A percentile compares a stretch with the other conserved stretches of the same genome.
phyloP scores from a whole-genome alignment of 176 grass and related monocot genomes.

The Phoenix dactylifera region DNA sequence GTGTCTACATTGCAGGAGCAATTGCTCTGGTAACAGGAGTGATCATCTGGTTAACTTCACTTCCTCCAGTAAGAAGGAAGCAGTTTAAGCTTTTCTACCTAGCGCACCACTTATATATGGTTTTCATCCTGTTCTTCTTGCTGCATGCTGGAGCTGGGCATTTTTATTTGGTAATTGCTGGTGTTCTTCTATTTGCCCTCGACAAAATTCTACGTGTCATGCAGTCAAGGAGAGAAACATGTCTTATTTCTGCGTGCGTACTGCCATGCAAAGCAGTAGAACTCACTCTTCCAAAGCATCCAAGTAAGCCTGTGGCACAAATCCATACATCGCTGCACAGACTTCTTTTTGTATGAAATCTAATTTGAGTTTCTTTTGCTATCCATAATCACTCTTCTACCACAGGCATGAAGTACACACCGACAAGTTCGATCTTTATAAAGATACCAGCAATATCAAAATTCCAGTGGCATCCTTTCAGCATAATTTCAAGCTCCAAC shows the following conservation, averaged over 20 bases:
- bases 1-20: slow-evolving; percentile 37
- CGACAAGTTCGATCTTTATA: slow-evolving; percentile 34
- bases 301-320: slow-evolving; percentile 6
- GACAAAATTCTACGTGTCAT: slow-evolving; percentile 31
- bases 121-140: slow-evolving; percentile 42
- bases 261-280: slow-evolving; percentile 36
- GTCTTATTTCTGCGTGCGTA: slow-evolving; percentile 22
- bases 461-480: slow-evolving; percentile 49
- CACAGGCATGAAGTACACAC: slow-evolving; percentile 30
- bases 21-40: slow-evolving; percentile 23
- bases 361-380: too few relatives aligned
- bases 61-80: slow-evolving; percentile 30
- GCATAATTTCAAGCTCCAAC: slow-evolving; percentile 33
- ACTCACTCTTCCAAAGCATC: slow-evolving; percentile 36
- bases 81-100: slow-evolving; percentile 33
- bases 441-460: slow-evolving; percentile 36
- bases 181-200: slow-evolving; percentile 36
- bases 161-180: slow-evolving; percentile 39
- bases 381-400: not conserved
- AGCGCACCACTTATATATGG: slow-evolving; percentile 32
- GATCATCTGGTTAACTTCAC: slow-evolving; percentile 39
- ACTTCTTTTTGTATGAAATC: too few relatives aligned
- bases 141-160: slow-evolving; percentile 35
- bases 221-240: slow-evolving; percentile 21
- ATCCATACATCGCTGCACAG: too few relatives aligned